Evolutionary conservation across 164 flowering plant genomes (phyloP).

Genomic region (Malania oleifera): DNA sequence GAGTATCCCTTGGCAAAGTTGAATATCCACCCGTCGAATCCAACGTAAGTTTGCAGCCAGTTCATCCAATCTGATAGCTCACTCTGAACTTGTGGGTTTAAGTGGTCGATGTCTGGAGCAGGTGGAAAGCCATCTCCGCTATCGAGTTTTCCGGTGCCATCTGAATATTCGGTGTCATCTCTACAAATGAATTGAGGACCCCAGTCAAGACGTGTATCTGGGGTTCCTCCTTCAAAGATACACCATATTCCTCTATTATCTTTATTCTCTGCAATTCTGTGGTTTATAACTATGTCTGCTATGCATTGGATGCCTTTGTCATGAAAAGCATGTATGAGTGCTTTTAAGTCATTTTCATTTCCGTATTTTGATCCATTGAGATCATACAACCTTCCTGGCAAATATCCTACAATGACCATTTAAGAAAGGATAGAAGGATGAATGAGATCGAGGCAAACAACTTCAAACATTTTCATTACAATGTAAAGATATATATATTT

Average conservation of each 20-base stretch:
- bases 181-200: background rate
- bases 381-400: background rate
- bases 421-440: background rate
- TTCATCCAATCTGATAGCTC: too few relatives aligned
- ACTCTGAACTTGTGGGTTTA: background rate
- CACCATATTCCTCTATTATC: background rate
- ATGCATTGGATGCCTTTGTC: background rate
- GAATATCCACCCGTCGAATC: background rate
- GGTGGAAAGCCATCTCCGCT: background rate
- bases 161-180: background rate
- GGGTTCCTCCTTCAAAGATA: background rate
- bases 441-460: too few relatives aligned
- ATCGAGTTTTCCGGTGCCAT: background rate
- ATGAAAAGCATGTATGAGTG: background rate
- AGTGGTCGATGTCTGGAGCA: background rate
- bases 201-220: background rate
- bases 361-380: background rate
- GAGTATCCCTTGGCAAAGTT: background rate
- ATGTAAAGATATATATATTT: too few relatives aligned
- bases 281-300: background rate
- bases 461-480: too few relatives aligned
- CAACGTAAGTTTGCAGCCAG: background rate
- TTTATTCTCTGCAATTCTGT: background rate
- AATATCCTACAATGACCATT: background rate
- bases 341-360: background rate